A percentile compares a stretch with the other conserved stretches of the same genome.
phyloP scores from a whole-genome alignment of 2,329 filamentous ascomycete genomes.

The Periconia macrospinosa region DNA sequence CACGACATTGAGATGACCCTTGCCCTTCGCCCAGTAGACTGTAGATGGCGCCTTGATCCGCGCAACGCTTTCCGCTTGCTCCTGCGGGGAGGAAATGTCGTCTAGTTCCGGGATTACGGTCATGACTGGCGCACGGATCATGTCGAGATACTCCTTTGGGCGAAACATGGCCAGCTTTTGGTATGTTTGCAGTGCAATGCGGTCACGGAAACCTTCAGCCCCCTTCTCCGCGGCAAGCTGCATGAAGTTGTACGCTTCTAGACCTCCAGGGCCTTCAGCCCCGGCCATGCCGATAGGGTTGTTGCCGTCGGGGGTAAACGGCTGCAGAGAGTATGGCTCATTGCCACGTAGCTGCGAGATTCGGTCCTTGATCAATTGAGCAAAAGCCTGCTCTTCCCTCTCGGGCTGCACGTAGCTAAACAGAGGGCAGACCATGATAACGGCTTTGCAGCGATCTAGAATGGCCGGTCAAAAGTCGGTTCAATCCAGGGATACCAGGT shows the following conservation, averaged over 20 bases:
- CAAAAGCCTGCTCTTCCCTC: not conserved
- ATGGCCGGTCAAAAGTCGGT: no score
- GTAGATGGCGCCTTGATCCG: no score
- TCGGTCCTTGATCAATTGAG: not conserved
- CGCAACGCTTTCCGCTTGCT: no score
- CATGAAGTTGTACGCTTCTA: slow-evolving; percentile 1
- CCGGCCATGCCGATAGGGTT: slow-evolving; percentile 1
- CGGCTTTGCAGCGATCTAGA: slow-evolving; percentile 25
- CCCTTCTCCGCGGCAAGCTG: not conserved
- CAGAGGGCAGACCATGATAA: slow-evolving; percentile 22
- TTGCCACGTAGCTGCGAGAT: not conserved
- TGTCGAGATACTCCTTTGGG: not conserved
- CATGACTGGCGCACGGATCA: no score
- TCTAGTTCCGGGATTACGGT: no score
- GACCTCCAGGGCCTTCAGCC: not conserved
- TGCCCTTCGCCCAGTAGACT: no score
- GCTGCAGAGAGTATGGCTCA: not conserved
- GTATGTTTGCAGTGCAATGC: slow-evolving; percentile 1
- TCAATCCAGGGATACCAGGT: no score
- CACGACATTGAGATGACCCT: no score
- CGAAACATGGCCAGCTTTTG: slow-evolving; percentile 2
- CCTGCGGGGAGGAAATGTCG: no score
- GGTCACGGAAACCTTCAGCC: not conserved
- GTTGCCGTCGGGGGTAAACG: not conserved
- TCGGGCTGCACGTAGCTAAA: not conserved